Evolutionary conservation across 2,329 filamentous ascomycete genomes (phyloP), one percentile per base, ranked within the genome.

Genomic region (Didymella glomerata): DNA sequence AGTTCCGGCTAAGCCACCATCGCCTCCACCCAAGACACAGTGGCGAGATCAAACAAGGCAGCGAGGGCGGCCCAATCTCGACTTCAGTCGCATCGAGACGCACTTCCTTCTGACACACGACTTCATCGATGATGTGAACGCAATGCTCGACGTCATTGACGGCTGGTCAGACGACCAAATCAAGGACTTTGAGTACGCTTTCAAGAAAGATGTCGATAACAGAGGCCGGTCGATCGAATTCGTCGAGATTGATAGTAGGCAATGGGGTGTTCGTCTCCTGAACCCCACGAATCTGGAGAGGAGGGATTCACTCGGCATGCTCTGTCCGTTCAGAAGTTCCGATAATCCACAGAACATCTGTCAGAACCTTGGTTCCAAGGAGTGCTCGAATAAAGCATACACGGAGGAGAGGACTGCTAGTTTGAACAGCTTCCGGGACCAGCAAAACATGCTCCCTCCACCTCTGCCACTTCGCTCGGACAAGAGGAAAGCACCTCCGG

Each of bases 61-160:
- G 9, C 47, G 50, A 41, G 38, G n/a, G 11, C n/a, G 7, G 13
- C 41, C 52, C 10, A 58, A 58, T 7, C 8, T 40, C 5, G 48
- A 48, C 11, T 13, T 25, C n/a, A 47, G 42, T 25, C 60, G 62
- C 22, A 62, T 62, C 5, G 30, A 58, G 13, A 54, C 56, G 2
- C 47, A 62, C 1, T 64, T 48, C 25, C 42, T 64, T 2, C 25
- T 64, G 11, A 22, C 11, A 3, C 13, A 25, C 16, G 45, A 60
- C 8, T 57, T 64, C 30, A 34, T 64, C 3, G 32, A 62, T 27
- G 60, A 64, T 13, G 41, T 60, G 27, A 64, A 64, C 24, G n/a
- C 38, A 6, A 64, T 64, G 62, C 56, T 64, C 14, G 54, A 60
- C 45, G 41, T 28, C 7, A 54, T 62, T 5, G 22, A 24, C 16